Percentiles rank a stretch among this genome's conserved stretches.
These are phyloP conservation scores for Aciculoconidium aculeatum DNA, from an alignment of 805 yeast genomes.

Conservation along the genomic window DNA sequence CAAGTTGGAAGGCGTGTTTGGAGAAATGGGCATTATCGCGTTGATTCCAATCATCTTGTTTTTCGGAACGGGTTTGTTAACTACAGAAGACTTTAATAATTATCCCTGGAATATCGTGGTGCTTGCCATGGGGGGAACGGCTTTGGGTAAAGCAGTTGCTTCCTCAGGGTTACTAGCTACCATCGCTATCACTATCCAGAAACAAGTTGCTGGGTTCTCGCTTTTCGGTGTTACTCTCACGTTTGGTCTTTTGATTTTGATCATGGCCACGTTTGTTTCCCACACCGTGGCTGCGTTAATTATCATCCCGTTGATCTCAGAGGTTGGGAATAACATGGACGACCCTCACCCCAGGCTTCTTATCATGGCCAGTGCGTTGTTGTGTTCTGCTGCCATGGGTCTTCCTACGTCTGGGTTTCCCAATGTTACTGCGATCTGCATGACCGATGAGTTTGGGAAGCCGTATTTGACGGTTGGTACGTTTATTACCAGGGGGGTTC, in stretches of 20 bases:
- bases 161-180: slow-evolving; percentile 81
- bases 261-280: slow-evolving; percentile 38
- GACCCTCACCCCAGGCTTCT: slow-evolving; percentile 34
- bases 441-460: slow-evolving; percentile 38
- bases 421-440: slow-evolving; percentile 38
- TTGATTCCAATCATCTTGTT: slow-evolving; percentile 84
- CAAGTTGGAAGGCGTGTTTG: slow-evolving; percentile 63
- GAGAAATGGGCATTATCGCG: slow-evolving; percentile 97
- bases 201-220: slow-evolving; percentile 58
- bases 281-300: slow-evolving; percentile 42
- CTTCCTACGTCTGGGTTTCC: slow-evolving; percentile 42
- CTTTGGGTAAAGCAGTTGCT: slow-evolving; percentile 91
- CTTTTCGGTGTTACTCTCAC: slow-evolving; percentile 67
- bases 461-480: slow-evolving; percentile 36
- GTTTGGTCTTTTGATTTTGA: slow-evolving; percentile 45
- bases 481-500: slow-evolving; percentile 39
- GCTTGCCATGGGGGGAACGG: slow-evolving; percentile 96
- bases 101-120: slow-evolving; percentile 96
- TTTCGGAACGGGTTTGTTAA: slow-evolving; percentile 83
- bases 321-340: slow-evolving; percentile 33
- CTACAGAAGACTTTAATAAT: slow-evolving; percentile 89
- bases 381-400: slow-evolving; percentile 42
- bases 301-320: slow-evolving; percentile 36
- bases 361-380: slow-evolving; percentile 37
- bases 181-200: slow-evolving; percentile 67